Evolutionary conservation across 1,284 basidiomycete genomes (phyloP).

Genomic region (Sporisorium iseilematis-ciliati): DNA sequence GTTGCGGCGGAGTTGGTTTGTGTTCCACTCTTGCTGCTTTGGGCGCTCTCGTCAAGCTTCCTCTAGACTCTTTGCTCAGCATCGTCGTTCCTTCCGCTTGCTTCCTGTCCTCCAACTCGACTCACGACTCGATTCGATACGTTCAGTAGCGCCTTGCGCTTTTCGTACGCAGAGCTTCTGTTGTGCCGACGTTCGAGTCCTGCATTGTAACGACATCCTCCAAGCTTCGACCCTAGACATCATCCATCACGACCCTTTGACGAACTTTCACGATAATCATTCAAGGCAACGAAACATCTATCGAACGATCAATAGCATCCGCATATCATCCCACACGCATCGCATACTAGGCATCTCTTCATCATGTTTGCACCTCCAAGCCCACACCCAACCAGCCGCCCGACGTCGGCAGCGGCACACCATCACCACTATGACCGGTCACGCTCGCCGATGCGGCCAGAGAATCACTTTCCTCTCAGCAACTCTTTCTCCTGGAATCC

Average conservation of each 20-base stretch:
- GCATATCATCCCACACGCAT: background rate
- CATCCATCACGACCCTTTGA: conserved; percentile 13
- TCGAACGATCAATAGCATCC: background rate
- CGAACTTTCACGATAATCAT: conserved; percentile 6
- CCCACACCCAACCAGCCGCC: conserved; percentile 31
- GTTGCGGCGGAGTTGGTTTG: conserved; percentile 22
- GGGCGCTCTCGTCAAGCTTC: too few species aligned
- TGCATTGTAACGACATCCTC: background rate
- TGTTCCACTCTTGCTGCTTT: conserved; percentile 14
- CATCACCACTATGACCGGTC: conserved; percentile 17
- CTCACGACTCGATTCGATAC: background rate
- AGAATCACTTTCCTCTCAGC: conserved; percentile 17
- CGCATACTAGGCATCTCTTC: background rate
- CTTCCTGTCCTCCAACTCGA: conserved; percentile 3
- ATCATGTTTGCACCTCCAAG: conserved; percentile 55
- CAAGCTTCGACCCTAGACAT: background rate
- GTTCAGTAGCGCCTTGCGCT: background rate
- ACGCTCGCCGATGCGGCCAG: conserved; percentile 8
- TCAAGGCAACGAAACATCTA: background rate
- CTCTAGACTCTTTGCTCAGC: conserved; percentile 1
- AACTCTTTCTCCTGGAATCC: conserved; percentile 56
- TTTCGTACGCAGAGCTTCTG: conserved; percentile 3
- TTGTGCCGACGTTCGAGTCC: background rate
- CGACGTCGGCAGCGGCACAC: conserved; percentile 38
- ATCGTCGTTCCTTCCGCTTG: conserved; percentile 1